These are phyloP conservation scores for Xanthoconium separans DNA, from an alignment of 1,284 basidiomycete species.

Conservation along the genomic window DNA sequence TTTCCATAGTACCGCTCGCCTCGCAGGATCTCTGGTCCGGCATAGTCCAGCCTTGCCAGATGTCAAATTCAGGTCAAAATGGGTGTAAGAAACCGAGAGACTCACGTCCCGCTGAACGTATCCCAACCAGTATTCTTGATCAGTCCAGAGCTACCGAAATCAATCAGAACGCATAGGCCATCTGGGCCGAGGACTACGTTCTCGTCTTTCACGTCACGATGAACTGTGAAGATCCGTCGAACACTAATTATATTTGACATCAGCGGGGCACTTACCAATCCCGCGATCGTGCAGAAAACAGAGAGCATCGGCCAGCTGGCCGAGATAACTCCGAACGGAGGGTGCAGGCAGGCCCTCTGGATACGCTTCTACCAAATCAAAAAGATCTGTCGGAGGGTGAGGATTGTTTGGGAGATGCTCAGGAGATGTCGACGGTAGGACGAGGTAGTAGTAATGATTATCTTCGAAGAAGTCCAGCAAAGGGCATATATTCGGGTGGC, in stretches of 20 bases:
- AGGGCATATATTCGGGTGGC: slow-evolving; percentile 91
- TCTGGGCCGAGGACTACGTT: slow-evolving; percentile 83
- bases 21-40: slow-evolving; percentile 93
- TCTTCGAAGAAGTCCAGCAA: slow-evolving; percentile 98
- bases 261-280: slow-evolving; percentile 56
- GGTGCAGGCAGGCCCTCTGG: slow-evolving; percentile 82
- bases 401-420: slow-evolving; percentile 51
- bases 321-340: slow-evolving; percentile 83
- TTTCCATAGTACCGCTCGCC: slow-evolving; percentile 95
- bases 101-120: slow-evolving; percentile 92
- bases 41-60: slow-evolving; percentile 81
- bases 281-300: slow-evolving; percentile 90
- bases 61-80: slow-evolving; percentile 16
- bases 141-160: slow-evolving; percentile 93
- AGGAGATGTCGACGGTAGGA: slow-evolving; percentile 70
- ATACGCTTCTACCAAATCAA: slow-evolving; percentile 91
- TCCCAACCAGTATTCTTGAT: slow-evolving; percentile 87
- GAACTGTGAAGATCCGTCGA: slow-evolving; percentile 54
- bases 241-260: slow-evolving; percentile 6
- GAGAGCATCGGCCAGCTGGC: slow-evolving; percentile 92
- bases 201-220: slow-evolving; percentile 98
- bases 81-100: slow-evolving; percentile 18
- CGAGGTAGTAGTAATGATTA: slow-evolving; percentile 93
- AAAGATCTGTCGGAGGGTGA: slow-evolving; percentile 76
- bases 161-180: slow-evolving; percentile 88